Percentiles rank a stretch among this genome's conserved stretches.
Conservation (phyloP, 2,329 filamentous ascomycete species). For the Nemania bipapillata region DNA sequence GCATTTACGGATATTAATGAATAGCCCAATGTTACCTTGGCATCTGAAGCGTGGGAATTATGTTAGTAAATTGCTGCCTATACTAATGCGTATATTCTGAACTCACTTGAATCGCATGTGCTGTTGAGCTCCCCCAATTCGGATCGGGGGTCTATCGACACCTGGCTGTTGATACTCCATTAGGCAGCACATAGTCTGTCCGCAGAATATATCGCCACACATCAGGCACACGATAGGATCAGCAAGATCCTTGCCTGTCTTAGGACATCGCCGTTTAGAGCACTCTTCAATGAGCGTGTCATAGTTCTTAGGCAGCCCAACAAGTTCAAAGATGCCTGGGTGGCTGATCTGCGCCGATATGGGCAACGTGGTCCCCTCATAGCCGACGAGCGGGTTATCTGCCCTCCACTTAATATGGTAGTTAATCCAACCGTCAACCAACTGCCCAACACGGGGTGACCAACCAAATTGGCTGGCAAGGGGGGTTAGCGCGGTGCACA, state of each 20-base stretch:
- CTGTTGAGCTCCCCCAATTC: constrained; percentile 86
- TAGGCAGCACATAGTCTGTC: constrained; percentile 90
- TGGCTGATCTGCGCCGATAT: constrained; percentile 71
- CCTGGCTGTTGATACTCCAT: constrained; percentile 64
- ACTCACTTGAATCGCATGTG: constrained; percentile 82
- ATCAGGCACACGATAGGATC: constrained; percentile 94
- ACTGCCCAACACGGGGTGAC: constrained; percentile 58
- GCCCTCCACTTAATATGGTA: constrained; percentile 63
- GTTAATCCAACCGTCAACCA: constrained; percentile 77
- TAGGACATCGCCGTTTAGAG: constrained; percentile 83
- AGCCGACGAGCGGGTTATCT: constrained; percentile 16
- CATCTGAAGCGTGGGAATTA: constrained; percentile 66
- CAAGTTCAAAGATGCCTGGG: constrained; percentile 91
- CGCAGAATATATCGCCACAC: constrained; percentile 96
- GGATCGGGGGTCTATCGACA: constrained; percentile 55
- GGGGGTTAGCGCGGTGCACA: constrained; percentile 71
- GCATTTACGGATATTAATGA: constrained; percentile 98
- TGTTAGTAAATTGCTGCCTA: constrained; percentile 40
- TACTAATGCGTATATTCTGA: constrained; percentile 10
- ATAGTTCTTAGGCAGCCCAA: constrained; percentile 90
- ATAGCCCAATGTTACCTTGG: constrained; percentile 88
- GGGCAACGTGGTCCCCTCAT: constrained; percentile 44
- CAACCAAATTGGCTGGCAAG: constrained; percentile 60
- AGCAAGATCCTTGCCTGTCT: constrained; percentile 87
- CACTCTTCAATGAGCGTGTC: constrained; percentile 93